A percentile compares a stretch with the other conserved stretches of the same genome.
Conservation (phyloP, 495 filamentous ascomycete species). For the Cercophora scortea region DNA sequence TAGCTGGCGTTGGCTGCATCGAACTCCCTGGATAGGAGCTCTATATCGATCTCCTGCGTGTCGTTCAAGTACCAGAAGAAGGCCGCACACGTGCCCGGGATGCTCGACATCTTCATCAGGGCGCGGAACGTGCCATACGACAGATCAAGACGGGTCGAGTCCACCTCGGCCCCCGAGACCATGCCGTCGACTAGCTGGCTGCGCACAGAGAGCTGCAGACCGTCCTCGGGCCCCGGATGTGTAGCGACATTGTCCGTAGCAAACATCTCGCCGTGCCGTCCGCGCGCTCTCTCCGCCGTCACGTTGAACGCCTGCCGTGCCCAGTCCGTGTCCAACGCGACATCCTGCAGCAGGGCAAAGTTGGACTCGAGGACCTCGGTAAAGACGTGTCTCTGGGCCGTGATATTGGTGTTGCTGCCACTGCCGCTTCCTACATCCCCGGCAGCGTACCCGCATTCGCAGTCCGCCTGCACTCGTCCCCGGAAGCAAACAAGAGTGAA, state of each 20-base stretch:
- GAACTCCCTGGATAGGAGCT: conserved; percentile 59
- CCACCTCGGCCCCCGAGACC: conserved; percentile 54
- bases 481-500: background rate
- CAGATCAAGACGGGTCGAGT: conserved; percentile 49
- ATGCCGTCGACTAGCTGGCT: conserved; percentile 36
- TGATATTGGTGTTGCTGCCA: too few relatives aligned
- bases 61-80: conserved; percentile 80
- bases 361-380: conserved; percentile 64
- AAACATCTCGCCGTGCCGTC: conserved; percentile 59
- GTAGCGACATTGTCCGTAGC: conserved; percentile 44
- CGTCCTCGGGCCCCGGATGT: conserved; percentile 37
- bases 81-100: conserved; percentile 61
- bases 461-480: conserved; percentile 34
- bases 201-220: conserved; percentile 53
- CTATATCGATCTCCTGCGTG: conserved; percentile 73
- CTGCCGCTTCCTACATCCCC: background rate
- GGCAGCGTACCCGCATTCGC: conserved; percentile 61
- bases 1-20: conserved; percentile 33
- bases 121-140: conserved; percentile 59
- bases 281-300: conserved; percentile 40
- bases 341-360: conserved; percentile 49
- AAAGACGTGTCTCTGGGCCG: conserved; percentile 43
- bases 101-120: conserved; percentile 51
- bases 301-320: conserved; percentile 56
- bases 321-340: conserved; percentile 50